Evolutionary conservation across 345 rosid genomes (phyloP).

Genomic region (Lumnitzera racemosa): DNA sequence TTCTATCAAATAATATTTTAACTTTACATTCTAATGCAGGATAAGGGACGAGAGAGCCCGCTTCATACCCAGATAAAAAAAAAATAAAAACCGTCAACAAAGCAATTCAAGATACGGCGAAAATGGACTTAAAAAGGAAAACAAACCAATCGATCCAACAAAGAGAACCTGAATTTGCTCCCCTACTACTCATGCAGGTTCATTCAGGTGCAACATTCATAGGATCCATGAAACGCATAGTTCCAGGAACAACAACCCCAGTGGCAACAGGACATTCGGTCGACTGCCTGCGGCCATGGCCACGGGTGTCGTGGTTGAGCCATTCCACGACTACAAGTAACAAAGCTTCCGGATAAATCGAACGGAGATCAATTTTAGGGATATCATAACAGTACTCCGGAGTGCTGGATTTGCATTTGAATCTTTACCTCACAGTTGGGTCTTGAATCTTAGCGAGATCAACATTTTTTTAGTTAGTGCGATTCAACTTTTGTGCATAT

Average conservation of each 20-base stretch:
- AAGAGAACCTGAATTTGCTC: too few species aligned
- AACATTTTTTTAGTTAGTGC: too few species aligned
- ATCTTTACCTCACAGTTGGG: too few species aligned
- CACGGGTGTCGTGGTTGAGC: constrained; percentile 3
- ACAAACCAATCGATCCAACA: background rate
- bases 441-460: too few species aligned
- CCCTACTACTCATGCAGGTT: constrained; percentile 15
- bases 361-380: too few species aligned
- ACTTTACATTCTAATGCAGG: background rate
- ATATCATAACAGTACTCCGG: too few species aligned
- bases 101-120: background rate
- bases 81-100: background rate
- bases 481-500: too few species aligned
- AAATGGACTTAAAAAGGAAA: background rate
- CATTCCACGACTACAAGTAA: background rate
- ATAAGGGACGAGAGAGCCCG: background rate
- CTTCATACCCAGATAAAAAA: background rate
- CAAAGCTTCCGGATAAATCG: background rate
- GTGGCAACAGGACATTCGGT: background rate
- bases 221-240: background rate
- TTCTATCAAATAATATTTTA: too few species aligned
- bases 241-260: too few species aligned
- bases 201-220: constrained; percentile 29
- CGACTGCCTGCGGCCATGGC: background rate
- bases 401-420: too few species aligned